A percentile compares a stretch with the other conserved stretches of the same genome.
These are phyloP conservation scores for Phycomyces blakesleeanus DNA, from an alignment of 192 early-diverging fungal genomes.

Conservation along the genomic window DNA sequence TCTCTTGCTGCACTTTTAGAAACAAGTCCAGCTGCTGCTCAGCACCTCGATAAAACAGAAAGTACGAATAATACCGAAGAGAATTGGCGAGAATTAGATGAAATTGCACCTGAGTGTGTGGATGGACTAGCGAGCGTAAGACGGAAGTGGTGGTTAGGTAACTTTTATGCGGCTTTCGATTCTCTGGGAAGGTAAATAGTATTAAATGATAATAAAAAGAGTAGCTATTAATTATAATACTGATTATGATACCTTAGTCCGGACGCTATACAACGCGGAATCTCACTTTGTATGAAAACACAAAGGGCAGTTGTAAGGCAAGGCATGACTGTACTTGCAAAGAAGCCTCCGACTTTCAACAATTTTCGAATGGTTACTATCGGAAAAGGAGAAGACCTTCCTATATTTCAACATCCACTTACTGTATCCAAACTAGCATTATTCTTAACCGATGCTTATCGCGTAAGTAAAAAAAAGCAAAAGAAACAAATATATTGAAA, in stretches of 20 bases:
- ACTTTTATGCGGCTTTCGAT: slow-evolving; percentile 91
- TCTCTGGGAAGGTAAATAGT: slow-evolving; percentile 48
- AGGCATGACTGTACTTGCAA: slow-evolving; percentile 76
- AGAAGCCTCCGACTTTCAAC: slow-evolving; percentile 63
- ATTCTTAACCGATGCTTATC: slow-evolving; percentile 77
- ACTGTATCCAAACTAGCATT: slow-evolving; percentile 73
- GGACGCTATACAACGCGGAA: slow-evolving; percentile 49
- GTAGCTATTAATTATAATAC: slow-evolving; percentile 3
- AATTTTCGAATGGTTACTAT: slow-evolving; percentile 75
- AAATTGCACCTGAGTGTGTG: slow-evolving; percentile 6
- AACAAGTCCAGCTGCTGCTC: slow-evolving; percentile 38
- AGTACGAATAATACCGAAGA: slow-evolving; percentile 36
- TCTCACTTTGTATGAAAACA: slow-evolving; percentile 68
- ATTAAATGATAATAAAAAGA: neutral
- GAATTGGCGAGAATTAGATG: slow-evolving; percentile 1
- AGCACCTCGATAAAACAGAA: slow-evolving; percentile 31
- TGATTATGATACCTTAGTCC: slow-evolving; percentile 8
- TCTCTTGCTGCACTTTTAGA: slow-evolving; percentile 71
- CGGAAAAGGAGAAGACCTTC: slow-evolving; percentile 48
- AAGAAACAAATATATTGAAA: neutral
- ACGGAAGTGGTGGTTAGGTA: slow-evolving; percentile 59
- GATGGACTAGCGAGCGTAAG: slow-evolving; percentile 12
- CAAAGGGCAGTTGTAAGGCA: slow-evolving; percentile 77
- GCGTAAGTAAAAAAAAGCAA: slow-evolving; percentile 37
- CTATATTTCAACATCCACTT: slow-evolving; percentile 56